Conservation (phyloP, 805 yeast species). For the Candida pseudoglaebosa region DNA sequence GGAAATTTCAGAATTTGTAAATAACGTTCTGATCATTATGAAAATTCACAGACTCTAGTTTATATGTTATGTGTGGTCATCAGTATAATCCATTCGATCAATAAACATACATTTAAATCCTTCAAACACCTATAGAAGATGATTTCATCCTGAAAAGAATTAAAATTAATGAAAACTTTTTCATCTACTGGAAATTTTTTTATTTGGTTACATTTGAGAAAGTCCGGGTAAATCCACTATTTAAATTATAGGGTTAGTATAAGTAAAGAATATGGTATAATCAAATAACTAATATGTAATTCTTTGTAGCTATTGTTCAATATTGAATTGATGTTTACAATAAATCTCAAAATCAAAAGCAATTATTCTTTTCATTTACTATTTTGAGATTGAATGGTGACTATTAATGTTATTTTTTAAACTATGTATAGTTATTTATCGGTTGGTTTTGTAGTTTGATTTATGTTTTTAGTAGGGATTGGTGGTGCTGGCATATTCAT, state of each 20-base stretch:
- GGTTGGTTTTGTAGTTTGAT: neutral
- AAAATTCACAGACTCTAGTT: constrained; percentile 50
- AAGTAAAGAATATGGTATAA: no score
- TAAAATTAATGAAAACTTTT: neutral
- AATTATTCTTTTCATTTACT: no score
- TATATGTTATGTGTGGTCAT: constrained; percentile 30
- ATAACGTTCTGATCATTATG: constrained; percentile 43
- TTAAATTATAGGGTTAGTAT: neutral
- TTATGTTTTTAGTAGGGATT: constrained; percentile 4
- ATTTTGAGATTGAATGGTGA: no score
- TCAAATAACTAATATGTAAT: no score
- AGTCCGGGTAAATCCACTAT: constrained; percentile 5
- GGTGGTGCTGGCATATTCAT: constrained; percentile 1
- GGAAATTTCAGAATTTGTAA: constrained; percentile 15
- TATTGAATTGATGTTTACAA: no score
- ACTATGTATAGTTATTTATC: neutral
- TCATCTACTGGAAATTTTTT: neutral
- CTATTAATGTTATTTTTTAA: no score
- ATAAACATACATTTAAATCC: constrained; percentile 4
- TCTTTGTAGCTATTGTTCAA: no score
- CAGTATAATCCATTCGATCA: constrained; percentile 9
- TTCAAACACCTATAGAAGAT: constrained; percentile 1
- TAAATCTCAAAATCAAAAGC: no score
- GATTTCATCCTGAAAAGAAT: neutral
- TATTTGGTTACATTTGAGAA: neutral